A percentile compares a stretch with the other conserved stretches of the same genome.
Conservation (phyloP, 2,329 filamentous ascomycete species). For the Podosphaera xanthii region DNA sequence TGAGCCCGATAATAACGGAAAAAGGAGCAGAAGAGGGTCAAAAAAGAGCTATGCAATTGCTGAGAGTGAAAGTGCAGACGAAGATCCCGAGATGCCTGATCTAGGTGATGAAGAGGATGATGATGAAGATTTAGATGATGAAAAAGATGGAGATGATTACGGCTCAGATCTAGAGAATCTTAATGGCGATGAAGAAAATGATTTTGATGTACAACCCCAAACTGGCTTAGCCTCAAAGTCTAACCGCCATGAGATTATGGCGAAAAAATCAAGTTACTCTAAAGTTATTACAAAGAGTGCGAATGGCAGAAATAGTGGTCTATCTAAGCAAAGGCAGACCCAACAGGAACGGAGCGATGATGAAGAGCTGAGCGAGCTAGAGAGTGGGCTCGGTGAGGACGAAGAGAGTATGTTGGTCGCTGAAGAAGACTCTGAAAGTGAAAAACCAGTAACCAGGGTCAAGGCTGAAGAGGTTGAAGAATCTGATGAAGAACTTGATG, state of each 20-base stretch:
- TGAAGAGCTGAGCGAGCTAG: conserved; percentile 17
- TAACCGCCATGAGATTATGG: conserved; percentile 9
- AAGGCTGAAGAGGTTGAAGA: conserved; percentile 20
- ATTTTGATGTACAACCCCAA: conserved; percentile 13
- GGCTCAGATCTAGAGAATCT: neutral
- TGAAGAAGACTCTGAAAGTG: conserved; percentile 21
- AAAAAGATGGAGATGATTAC: conserved; percentile 9
- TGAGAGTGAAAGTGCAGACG: conserved; percentile 19
- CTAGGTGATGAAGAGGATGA: conserved; percentile 10
- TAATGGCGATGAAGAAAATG: conserved; percentile 22
- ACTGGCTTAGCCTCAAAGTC: conserved; percentile 2
- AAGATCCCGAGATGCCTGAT: conserved; percentile 9
- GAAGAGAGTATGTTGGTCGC: conserved; percentile 22
- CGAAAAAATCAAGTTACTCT: neutral
- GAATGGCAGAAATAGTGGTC: neutral
- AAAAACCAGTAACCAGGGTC: conserved; percentile 22
- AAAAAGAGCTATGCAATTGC: conserved; percentile 20
- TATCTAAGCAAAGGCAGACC: conserved; percentile 11
- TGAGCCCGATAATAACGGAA: conserved; percentile 15
- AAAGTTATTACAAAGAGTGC: neutral
- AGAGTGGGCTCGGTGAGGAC: conserved; percentile 19
- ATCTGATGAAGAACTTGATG: conserved; percentile 18
- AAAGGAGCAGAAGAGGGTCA: conserved; percentile 14
- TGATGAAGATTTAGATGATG: conserved; percentile 20
- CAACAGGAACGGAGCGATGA: conserved; percentile 12